A percentile compares a stretch with the other conserved stretches of the same genome.
These are phyloP conservation scores for Simmondsia chinensis DNA, from an alignment of 148 eudicot species.

Conservation along the genomic window DNA sequence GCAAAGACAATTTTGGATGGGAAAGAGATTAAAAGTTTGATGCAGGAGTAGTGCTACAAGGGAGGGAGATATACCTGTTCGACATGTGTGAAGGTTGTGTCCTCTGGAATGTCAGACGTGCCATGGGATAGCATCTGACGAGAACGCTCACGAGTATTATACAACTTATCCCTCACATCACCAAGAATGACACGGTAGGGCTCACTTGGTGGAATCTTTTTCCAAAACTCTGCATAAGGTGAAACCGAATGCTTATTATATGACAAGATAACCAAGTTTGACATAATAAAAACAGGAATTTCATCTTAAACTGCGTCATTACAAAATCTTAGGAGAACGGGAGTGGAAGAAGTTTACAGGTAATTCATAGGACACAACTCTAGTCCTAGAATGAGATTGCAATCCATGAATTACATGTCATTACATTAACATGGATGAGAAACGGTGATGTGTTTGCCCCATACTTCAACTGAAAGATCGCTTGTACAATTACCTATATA, in stretches of 20 bases:
- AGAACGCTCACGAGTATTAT: constrained; percentile 87
- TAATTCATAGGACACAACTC: too few relatives aligned
- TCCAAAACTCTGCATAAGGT: constrained; percentile 79
- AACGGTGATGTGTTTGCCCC: too few relatives aligned
- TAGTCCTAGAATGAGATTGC: too few relatives aligned
- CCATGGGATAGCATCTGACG: constrained; percentile 78
- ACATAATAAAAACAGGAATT: too few relatives aligned
- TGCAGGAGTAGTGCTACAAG: not conserved
- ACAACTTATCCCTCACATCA: constrained; percentile 88
- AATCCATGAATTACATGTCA: too few relatives aligned
- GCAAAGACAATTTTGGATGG: not conserved
- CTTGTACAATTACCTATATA: constrained; percentile 83
- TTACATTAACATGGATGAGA: too few relatives aligned
- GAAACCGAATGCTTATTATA: not conserved
- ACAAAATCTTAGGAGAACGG: too few relatives aligned
- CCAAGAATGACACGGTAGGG: constrained; percentile 95
- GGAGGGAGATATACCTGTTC: constrained; percentile 49
- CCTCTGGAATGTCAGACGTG: constrained; percentile 78
- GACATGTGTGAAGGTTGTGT: constrained; percentile 57
- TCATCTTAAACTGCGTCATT: too few relatives aligned
- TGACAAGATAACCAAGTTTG: not conserved
- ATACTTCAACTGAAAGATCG: too few relatives aligned
- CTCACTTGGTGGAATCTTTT: constrained; percentile 75
- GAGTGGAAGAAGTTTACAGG: too few relatives aligned
- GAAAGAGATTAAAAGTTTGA: too few relatives aligned